Percentiles rank a stretch among this genome's conserved stretches.
phyloP scores from a whole-genome alignment of 306 rosid species.

The Clitoria ternatea region DNA sequence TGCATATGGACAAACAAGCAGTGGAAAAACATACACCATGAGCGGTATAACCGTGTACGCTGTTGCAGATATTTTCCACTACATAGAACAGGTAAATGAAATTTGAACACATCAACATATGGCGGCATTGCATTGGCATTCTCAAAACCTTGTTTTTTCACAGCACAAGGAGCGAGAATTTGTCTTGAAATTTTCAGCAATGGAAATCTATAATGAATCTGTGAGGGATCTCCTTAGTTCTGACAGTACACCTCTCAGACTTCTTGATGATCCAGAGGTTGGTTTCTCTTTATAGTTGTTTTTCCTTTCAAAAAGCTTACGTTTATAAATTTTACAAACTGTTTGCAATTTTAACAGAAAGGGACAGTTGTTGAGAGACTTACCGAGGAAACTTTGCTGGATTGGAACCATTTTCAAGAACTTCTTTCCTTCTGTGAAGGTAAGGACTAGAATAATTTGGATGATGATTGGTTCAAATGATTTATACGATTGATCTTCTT shows the following conservation, averaged over 20 bases:
- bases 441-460: conserved; percentile 39
- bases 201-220: conserved; percentile 96
- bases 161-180: conserved; percentile 83
- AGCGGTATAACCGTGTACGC: conserved; percentile 72
- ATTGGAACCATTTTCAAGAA: conserved; percentile 79
- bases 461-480: conserved; percentile 10
- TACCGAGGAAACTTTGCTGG: conserved; percentile 68
- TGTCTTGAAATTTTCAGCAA: conserved; percentile 73
- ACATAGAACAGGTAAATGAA: conserved; percentile 57
- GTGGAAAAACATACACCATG: conserved; percentile 93
- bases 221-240: conserved; percentile 89
- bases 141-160: conserved; percentile 18
- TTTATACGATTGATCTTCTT: conserved; percentile 5
- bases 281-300: conserved; percentile 20
- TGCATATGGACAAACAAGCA: conserved; percentile 99
- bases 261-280: conserved; percentile 99
- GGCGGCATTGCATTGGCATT: conserved; percentile 8
- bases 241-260: conserved; percentile 76
- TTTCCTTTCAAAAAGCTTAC: background rate
- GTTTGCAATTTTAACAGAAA: conserved; percentile 51
- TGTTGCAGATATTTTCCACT: conserved; percentile 65
- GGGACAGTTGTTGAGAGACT: conserved; percentile 93
- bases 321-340: conserved; percentile 19
- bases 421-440: conserved; percentile 83
- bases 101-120: background rate